These are phyloP conservation scores for Plantago coronopus DNA, from an alignment of 305 asterid genomes.

Conservation along the genomic window DNA sequence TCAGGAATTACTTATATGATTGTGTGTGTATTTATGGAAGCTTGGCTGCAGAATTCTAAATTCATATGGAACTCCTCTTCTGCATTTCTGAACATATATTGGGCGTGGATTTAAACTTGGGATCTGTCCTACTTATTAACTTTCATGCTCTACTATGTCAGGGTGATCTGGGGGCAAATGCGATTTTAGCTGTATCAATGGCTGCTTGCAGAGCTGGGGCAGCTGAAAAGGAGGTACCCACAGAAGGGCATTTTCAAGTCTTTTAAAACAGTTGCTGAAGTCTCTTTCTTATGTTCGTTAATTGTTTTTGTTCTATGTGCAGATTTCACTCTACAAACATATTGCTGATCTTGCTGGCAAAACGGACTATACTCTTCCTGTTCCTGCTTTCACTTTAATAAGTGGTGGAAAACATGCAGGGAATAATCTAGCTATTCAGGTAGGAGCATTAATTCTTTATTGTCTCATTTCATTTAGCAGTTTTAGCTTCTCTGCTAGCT, in stretches of 20 bases:
- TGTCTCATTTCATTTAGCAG: neutral
- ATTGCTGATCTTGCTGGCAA: constrained; percentile 96
- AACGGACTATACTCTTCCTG: constrained; percentile 62
- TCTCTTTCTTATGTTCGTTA: constrained; percentile 17
- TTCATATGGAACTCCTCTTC: neutral
- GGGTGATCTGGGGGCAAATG: constrained; percentile 98
- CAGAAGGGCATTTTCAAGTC: constrained; percentile 6
- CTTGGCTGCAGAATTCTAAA: constrained; percentile 4
- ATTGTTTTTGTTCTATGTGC: constrained; percentile 28
- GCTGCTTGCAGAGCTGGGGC: constrained; percentile 99
- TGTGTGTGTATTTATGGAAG: neutral
- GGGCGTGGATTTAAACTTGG: constrained; percentile 13
- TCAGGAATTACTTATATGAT: neutral
- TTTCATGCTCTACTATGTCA: constrained; percentile 29
- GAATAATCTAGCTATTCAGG: constrained; percentile 77
- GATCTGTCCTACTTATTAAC: constrained; percentile 16
- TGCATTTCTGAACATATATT: constrained; percentile 3
- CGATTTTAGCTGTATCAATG: constrained; percentile 91
- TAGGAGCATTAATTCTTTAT: constrained; percentile 23
- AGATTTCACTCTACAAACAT: constrained; percentile 96
- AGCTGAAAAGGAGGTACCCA: constrained; percentile 88
- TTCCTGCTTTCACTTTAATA: constrained; percentile 88
- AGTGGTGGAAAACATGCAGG: constrained; percentile 93
- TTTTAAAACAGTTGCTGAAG: constrained; percentile 8
- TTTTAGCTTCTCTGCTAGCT: constrained; percentile 15